Evolutionary conservation across 192 early-diverging fungal genomes (phyloP), one percentile per base, ranked within the genome.

Genomic region (Piromyces finnis): DNA sequence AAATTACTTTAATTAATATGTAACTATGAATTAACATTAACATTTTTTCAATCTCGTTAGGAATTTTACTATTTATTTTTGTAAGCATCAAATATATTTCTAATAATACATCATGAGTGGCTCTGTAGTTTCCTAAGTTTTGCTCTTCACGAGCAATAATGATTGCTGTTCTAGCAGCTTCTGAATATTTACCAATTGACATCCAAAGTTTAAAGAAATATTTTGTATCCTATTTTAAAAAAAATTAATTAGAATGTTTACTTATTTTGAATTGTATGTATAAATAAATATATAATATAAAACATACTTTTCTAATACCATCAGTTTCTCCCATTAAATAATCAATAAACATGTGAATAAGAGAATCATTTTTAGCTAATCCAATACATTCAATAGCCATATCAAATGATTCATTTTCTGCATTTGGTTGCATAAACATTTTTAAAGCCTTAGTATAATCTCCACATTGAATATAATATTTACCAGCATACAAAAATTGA

Each of bases 201-300:
- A 90, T 89, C 81, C 89, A 89, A 51, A 90, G 83, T 77, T 88
- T 89, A 84, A 90, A 90, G 36, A 90, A 89, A 82, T 88, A 89
- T 79, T 89, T 90, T 26, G 89, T 87, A 77, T 89, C 88, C 83
- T 87, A 79, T 17, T 28, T 17, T 36, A 11, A 18, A 14, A n/a
- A n/a, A n/a, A n/a, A n/a, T n/a, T n/a, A n/a, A n/a, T n/a, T n/a
- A n/a, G n/a, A n/a, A n/a, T n/a, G n/a, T n/a, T n/a, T n/a, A n/a
- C n/a, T n/a, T n/a, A n/a, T n/a, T n/a, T n/a, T n/a, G n/a, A n/a
- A n/a, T n/a, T n/a, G n/a, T n/a, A n/a, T n/a, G n/a, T n/a, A n/a
- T n/a, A n/a, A n/a, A n/a, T n/a, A n/a, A n/a, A n/a, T n/a, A n/a
- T n/a, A n/a, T n/a, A n/a, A n/a, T n/a, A n/a, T n/a, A n/a, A n/a